Percentiles rank a stretch among this genome's conserved stretches.
These are phyloP conservation scores for Metarhizium brunneum DNA, from an alignment of 2,329 filamentous ascomycete species.

Conservation along the genomic window DNA sequence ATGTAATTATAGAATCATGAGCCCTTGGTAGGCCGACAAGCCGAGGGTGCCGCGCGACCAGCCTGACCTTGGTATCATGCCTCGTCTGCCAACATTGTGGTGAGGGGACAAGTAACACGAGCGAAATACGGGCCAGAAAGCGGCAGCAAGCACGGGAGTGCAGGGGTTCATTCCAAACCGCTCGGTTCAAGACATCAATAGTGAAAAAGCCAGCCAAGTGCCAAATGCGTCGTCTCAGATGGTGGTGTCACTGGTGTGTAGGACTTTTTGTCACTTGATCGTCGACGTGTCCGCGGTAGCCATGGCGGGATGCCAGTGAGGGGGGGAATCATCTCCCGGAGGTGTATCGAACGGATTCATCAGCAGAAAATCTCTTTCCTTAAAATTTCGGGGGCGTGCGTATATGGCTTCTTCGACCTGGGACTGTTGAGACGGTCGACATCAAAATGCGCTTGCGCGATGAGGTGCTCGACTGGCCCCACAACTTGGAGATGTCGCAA, in stretches of 20 bases:
- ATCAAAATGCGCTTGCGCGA: neutral
- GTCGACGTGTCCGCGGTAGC: neutral
- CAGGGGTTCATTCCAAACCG: neutral
- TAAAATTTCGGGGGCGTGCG: neutral
- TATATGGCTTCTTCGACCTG: neutral
- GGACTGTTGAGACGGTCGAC: neutral
- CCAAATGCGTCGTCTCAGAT: neutral
- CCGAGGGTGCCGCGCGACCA: neutral
- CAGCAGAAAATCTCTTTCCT: too few relatives aligned
- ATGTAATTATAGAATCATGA: neutral
- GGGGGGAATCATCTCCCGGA: neutral
- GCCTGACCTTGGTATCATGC: neutral
- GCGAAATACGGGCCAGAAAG: neutral
- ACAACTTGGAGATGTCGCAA: constrained; percentile 7
- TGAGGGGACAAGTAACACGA: neutral
- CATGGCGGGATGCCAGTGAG: neutral
- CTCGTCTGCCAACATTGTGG: neutral
- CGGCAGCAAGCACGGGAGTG: neutral
- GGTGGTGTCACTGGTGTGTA: neutral
- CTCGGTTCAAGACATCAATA: neutral
- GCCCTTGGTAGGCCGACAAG: neutral
- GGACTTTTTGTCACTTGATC: neutral
- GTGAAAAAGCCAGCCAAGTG: neutral
- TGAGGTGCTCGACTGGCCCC: constrained; percentile 6
- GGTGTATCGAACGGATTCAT: too few relatives aligned